These are phyloP conservation scores for Nyssa sinensis DNA, from an alignment of 148 eudicot genomes.

Conservation along the genomic window DNA sequence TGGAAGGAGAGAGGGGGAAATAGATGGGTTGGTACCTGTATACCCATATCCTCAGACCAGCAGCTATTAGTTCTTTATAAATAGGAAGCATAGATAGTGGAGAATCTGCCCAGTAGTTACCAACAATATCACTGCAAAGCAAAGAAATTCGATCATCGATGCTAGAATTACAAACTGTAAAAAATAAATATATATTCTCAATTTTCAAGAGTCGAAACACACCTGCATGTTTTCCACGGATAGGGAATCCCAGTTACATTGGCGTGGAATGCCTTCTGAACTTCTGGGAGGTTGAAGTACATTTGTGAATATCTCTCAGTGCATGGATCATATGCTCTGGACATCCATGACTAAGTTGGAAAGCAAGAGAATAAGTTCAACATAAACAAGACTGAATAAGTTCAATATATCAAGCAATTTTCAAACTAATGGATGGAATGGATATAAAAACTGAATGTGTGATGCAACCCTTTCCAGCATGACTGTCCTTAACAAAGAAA, in stretches of 20 bases:
- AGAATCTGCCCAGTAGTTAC: slow-evolving; percentile 80
- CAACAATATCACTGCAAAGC: slow-evolving; percentile 56
- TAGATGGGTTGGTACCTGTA: slow-evolving; percentile 45
- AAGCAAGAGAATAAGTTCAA: slow-evolving; percentile 13
- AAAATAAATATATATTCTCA: neutral
- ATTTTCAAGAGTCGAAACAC: neutral
- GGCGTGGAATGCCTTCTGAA: slow-evolving; percentile 86
- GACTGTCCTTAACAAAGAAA: neutral
- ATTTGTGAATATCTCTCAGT: slow-evolving; percentile 70
- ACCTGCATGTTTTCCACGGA: slow-evolving; percentile 93
- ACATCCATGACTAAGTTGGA: slow-evolving; percentile 80
- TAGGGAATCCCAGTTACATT: slow-evolving; percentile 60
- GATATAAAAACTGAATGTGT: no score
- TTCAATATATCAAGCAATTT: neutral
- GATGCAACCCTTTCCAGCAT: neutral
- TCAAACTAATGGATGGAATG: no score
- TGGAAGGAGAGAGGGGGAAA: neutral
- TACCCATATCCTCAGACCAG: slow-evolving; percentile 82
- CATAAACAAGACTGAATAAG: neutral
- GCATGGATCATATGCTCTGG: slow-evolving; percentile 94
- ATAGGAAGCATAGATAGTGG: slow-evolving; percentile 91
- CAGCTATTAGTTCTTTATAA: slow-evolving; percentile 74
- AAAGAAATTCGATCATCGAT: neutral
- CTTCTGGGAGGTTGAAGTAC: slow-evolving; percentile 88
- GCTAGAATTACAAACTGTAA: neutral